Evolutionary conservation across 441 rosid genomes (phyloP), one percentile per base, ranked within the genome.

Genomic region (Croton setiger): DNA sequence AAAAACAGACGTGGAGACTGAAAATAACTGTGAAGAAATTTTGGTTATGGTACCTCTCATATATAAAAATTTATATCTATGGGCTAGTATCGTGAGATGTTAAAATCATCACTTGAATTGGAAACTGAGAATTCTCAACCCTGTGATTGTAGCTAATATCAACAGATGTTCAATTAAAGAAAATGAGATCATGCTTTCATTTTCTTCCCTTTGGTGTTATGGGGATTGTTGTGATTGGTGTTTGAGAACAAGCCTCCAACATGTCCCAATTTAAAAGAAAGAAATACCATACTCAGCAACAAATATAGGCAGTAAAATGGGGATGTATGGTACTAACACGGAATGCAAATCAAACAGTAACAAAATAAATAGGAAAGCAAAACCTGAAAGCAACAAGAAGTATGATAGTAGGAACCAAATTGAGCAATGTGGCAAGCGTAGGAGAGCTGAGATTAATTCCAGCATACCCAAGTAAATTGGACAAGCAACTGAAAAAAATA

Each of bases 371-470:
- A 55, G 60, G 31, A 48, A 67, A 72, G 37, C n/a, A 60, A 53
- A 54, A 84, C 93, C 93, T 85, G 86, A 85, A 83, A 51, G 72
- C 61, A 75, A 82, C 39, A 37, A 91, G 91, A 59, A 86, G 79
- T 21, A 88, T 53, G 73, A 86, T 86, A 66, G 86, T 82, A 9
- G 87, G 91, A 63, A 82, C 55, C 64, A 88, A 88, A 70, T 86
- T 88, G 51, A 88, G 90, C 84, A 88, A 85, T 21, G 90, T 73
- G 35, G 68, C 86, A 58, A 88, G 89, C 21, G 93, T 79, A 56
- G 93, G 85, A 45, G 89, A 86, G 75, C 90, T 84, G 57, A 79
- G 80, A 74, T 80, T 70, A 66, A 88, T 82, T 70, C 90, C 93
- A 27, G 84, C 83, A 81, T 84, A 84, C 51, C 89, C 89, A 67